phyloP scores from a whole-genome alignment of 192 early-diverging fungal species.

The Dissophora globulifera region DNA sequence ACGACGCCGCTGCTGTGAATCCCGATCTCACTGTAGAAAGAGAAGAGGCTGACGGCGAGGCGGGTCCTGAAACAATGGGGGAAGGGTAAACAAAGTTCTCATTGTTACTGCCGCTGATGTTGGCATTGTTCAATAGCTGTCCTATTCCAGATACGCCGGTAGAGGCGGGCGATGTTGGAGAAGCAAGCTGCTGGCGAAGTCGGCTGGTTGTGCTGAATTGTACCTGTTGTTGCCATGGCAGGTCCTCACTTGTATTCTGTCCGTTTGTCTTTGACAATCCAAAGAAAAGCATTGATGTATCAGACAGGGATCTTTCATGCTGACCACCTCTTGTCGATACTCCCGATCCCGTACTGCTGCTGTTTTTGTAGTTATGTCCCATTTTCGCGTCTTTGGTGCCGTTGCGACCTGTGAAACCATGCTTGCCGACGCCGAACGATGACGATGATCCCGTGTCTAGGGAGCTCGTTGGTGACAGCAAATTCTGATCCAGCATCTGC shows the following conservation, averaged over 20 bases:
- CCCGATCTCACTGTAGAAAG: no score
- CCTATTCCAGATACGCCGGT: conserved; percentile 10
- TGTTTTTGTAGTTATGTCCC: background rate
- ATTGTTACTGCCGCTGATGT: background rate
- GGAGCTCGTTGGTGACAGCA: conserved; percentile 13
- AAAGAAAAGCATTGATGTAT: conserved; percentile 4
- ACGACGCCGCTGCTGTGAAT: background rate
- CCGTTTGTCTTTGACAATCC: background rate
- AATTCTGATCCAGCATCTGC: conserved; percentile 35
- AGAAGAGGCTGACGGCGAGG: background rate
- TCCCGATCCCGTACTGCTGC: background rate
- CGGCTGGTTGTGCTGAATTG: conserved; percentile 7
- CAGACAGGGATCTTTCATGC: conserved; percentile 21
- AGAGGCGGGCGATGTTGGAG: conserved; percentile 1
- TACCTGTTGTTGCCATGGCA: background rate
- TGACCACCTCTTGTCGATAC: background rate
- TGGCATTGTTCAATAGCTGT: background rate
- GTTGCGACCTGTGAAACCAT: conserved; percentile 5
- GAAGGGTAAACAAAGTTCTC: background rate
- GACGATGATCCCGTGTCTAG: conserved; percentile 1
- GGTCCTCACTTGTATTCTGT: background rate
- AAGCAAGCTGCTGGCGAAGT: conserved; percentile 22
- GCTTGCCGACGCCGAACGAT: background rate
- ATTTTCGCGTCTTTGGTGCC: background rate
- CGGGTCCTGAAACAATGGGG: background rate